phyloP scores from a whole-genome alignment of 2,329 filamentous ascomycete species.

The Fusarium sp. region DNA sequence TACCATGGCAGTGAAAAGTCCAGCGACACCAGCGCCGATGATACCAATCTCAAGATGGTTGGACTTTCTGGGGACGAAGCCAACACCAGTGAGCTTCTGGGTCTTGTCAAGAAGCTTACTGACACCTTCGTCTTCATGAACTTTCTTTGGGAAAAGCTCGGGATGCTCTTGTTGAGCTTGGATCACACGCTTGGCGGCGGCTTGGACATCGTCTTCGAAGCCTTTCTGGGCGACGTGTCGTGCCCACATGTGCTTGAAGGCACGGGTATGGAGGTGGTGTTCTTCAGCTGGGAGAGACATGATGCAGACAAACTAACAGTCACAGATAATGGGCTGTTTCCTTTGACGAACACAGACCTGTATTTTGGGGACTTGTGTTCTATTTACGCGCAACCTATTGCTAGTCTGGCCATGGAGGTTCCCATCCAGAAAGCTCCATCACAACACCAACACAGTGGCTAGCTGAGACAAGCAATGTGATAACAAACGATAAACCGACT shows the following conservation, averaged over 20 bases:
- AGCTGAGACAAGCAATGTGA: background rate
- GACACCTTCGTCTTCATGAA: background rate
- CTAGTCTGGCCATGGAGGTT: background rate
- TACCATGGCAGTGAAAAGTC: constrained; percentile 9
- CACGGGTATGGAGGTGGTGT: background rate
- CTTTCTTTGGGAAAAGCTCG: background rate
- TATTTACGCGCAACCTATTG: background rate
- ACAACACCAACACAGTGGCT: background rate
- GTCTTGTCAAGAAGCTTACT: background rate
- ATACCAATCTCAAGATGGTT: background rate
- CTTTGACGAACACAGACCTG: background rate
- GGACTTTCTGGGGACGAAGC: background rate
- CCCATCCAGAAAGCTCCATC: background rate
- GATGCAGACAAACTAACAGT: background rate
- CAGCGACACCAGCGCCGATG: constrained; percentile 15
- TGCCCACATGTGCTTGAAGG: constrained; percentile 29
- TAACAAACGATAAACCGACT: background rate
- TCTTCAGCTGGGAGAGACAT: background rate
- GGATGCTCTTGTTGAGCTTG: background rate
- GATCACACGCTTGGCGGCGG: background rate
- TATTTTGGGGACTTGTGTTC: background rate
- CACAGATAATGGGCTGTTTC: background rate
- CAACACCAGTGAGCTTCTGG: background rate
- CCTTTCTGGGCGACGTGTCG: constrained; percentile 14
- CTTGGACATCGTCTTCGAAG: constrained; percentile 13